phyloP scores from a whole-genome alignment of 208 protist genomes.

The Acanthamoeba royreba region DNA sequence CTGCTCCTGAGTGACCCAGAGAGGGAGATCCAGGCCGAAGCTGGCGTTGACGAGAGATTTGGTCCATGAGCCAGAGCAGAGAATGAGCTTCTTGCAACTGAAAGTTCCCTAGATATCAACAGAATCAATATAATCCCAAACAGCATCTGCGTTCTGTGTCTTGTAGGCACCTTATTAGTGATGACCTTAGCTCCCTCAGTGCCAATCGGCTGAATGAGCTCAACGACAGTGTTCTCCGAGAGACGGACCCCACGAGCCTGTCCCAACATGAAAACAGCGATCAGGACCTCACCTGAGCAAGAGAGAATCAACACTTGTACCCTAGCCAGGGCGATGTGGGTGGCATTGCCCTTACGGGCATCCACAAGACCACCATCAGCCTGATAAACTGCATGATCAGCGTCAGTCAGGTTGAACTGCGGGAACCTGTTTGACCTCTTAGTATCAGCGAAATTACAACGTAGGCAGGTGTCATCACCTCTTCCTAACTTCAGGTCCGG shows the following conservation, averaged over 20 bases:
- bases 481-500: conserved; percentile 39
- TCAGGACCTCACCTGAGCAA: too few relatives aligned
- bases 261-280: too few relatives aligned
- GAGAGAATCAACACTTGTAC: too few relatives aligned
- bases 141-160: too few relatives aligned
- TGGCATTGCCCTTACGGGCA: conserved; percentile 12
- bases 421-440: too few relatives aligned
- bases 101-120: too few relatives aligned
- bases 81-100: neutral
- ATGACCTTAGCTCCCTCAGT: conserved; percentile 9
- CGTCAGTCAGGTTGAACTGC: neutral
- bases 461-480: too few relatives aligned
- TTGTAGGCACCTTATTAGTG: neutral
- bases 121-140: too few relatives aligned
- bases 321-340: conserved; percentile 5
- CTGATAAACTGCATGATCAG: conserved; percentile 6
- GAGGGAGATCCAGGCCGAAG: neutral
- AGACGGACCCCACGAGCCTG: neutral
- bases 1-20: neutral
- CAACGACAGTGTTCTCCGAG: neutral
- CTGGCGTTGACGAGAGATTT: neutral
- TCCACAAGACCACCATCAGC: conserved; percentile 42
- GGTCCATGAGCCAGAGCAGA: conserved; percentile 24
- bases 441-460: too few relatives aligned
- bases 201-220: neutral